Base-by-base conservation (phyloP, 345 rosid species). In the Eucalyptus paniculata region DNA sequence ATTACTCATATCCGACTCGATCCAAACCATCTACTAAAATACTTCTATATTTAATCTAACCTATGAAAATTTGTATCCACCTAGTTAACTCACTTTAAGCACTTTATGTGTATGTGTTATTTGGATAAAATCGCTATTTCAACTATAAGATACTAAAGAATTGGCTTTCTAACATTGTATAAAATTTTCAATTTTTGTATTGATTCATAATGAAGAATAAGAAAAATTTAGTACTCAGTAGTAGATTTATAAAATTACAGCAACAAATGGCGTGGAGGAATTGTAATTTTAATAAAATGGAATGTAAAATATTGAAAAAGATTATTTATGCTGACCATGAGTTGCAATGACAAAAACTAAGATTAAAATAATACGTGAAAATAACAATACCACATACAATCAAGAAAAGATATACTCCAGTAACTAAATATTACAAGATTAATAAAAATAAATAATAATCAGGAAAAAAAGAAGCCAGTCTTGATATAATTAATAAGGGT, bases 1-100 rank as follows among this genome's bases (percentile, higher is more conserved):
- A 32, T 67, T 1, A 32, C 40, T 14, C 23, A 32, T 16, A 30
- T 16, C 19, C 0, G 0, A 65, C 77, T 34, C 3, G 0, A 67
- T 34, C 37, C 21, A 0, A 67, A 17, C 6, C 1, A 67, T n/a
- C 18, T 67, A n/a, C 21, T n/a, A 67, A n/a, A 30, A n/a, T 32
- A 67, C 40, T n/a, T 67, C 1, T 34, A 67, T 67, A 65, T n/a
- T 16, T 67, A 67, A 67, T 67, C 21, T 3, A n/a, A n/a, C 23
- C 10, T n/a, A 30, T 15, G 40, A 67, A n/a, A 67, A 67, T 16
- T 0, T 8, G 0, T 67, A 67, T 67, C 10, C 11, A 16, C 77
- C 21, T 67, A n/a, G 23, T 67, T 67, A 8, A 67, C 34, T n/a
- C 77, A 67, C 77, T 67, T 67, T n/a, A n/a, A n/a, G 77, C 77